These are phyloP conservation scores for Cryptococcus sp. DNA, from an alignment of 1,284 basidiomycete species.

Conservation along the genomic window DNA sequence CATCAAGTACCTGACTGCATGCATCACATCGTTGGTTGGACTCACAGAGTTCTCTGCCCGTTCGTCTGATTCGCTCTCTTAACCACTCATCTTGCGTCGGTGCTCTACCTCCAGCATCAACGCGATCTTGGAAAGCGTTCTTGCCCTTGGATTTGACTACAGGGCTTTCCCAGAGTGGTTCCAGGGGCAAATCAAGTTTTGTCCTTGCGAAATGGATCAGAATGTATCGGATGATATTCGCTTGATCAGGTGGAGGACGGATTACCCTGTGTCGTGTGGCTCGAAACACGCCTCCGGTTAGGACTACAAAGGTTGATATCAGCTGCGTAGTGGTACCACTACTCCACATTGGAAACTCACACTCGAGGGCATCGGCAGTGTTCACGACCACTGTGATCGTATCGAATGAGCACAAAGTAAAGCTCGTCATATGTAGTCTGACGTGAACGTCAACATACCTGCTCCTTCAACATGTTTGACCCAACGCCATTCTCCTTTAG, in stretches of 20 bases:
- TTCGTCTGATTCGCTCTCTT: constrained; percentile 28
- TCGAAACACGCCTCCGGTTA: too few relatives aligned
- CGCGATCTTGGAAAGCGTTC: constrained; percentile 26
- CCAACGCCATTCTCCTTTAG: constrained; percentile 47
- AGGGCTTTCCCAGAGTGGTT: constrained; percentile 26
- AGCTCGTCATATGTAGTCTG: not conserved
- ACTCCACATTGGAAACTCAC: too few relatives aligned
- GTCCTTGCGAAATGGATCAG: constrained; percentile 29
- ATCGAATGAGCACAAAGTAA: too few relatives aligned
- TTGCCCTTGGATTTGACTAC: constrained; percentile 20
- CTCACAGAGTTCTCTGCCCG: constrained; percentile 28
- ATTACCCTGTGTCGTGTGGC: constrained; percentile 19
- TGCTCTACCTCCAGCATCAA: constrained; percentile 27
- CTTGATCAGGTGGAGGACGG: constrained; percentile 21
- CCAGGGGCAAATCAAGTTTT: constrained; percentile 11
- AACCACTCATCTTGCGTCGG: constrained; percentile 34
- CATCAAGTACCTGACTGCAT: too few relatives aligned
- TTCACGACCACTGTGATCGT: too few relatives aligned
- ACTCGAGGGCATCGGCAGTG: too few relatives aligned
- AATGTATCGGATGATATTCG: constrained; percentile 25
- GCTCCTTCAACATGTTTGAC: constrained; percentile 42
- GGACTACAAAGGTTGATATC: too few relatives aligned
- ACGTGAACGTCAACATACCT: constrained; percentile 1
- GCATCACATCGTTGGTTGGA: not conserved
- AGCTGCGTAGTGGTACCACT: too few relatives aligned